Base-by-base conservation (phyloP, 371 early-diverging fungal genomes). In the Mucor racemosus region DNA sequence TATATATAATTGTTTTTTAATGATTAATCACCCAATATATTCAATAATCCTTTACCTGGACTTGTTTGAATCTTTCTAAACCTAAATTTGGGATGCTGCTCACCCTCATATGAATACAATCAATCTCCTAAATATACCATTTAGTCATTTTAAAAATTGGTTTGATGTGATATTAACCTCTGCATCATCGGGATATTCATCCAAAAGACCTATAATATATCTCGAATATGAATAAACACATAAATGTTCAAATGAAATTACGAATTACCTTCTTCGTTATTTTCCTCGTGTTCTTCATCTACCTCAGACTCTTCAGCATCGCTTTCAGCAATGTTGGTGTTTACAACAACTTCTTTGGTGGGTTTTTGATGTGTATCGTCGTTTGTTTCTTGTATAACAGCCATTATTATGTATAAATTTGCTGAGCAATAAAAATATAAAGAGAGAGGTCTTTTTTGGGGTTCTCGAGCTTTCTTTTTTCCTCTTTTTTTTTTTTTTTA, bases 51-150 rank as follows among this genome's bases (percentile, higher is more conserved):
- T 21, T 66, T 79, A 92, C 95, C 86, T 88, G 61, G 13, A 94
- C 76, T 38, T 85, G 74, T 68, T 84, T 82, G 77, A 96, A 94
- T 46, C 94, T 81, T 34, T 76, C 86, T 2, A 96, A 76, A 0
- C 77, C 79, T 7, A 96, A 80, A 7, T 71, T 79, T 0, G 82
- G 78, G 9, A 95, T 69, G 39, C 85, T 72, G 10, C 74, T 78
- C 56, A 96, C 79, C 46, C 94, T 87, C 54, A 88, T 84, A 78
- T 96, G 96, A 44, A 89, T 88, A 48, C 94, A 77, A 67, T 96
- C 95, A 8, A 96, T 82, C 63, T 90, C 92, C 91, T 92, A 71
- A 44, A n/a, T 8, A 21, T 21, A 21, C 7, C 19, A 41, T 11
- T 15, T 17, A 33, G 6, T 44, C 36, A 2, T 55, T 26, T n/a